These are phyloP conservation scores for Coniochaeta prunicola DNA, from an alignment of 2,329 filamentous ascomycete genomes.

Conservation along the genomic window DNA sequence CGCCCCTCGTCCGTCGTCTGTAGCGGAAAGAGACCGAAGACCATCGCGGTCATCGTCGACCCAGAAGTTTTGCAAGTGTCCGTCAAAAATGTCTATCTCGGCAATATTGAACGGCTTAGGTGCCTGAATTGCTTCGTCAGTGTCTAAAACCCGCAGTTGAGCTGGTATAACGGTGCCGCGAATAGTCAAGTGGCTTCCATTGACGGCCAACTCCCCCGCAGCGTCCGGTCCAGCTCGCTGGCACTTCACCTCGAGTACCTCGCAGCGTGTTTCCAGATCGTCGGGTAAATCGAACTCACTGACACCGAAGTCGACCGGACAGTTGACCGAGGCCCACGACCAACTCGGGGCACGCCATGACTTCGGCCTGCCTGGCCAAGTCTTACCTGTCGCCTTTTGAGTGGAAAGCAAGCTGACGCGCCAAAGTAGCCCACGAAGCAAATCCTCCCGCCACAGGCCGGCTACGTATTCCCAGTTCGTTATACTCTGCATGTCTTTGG, in stretches of 20 bases:
- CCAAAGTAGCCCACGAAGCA: conserved; percentile 7
- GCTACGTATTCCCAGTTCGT: neutral
- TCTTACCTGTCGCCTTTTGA: neutral
- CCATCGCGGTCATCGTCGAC: too few species aligned
- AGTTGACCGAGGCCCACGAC: conserved; percentile 8
- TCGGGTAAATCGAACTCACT: conserved; percentile 1
- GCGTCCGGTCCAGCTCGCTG: conserved; percentile 4
- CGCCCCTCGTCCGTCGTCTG: neutral
- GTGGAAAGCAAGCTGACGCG: neutral
- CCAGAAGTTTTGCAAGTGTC: conserved; percentile 6
- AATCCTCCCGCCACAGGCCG: conserved; percentile 2
- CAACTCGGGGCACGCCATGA: conserved; percentile 13
- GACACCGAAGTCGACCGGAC: neutral
- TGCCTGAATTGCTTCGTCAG: neutral
- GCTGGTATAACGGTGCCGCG: neutral
- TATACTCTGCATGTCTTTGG: neutral
- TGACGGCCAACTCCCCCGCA: conserved; percentile 6
- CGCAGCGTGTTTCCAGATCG: neutral
- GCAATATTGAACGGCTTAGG: neutral
- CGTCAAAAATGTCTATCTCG: conserved; percentile 7
- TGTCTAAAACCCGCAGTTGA: neutral
- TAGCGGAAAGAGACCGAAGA: too few species aligned
- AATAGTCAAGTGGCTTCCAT: neutral
- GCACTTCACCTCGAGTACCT: conserved; percentile 4
- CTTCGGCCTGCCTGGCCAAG: neutral